Evolutionary conservation across 768 basidiomycete genomes (phyloP), one percentile per base, ranked within the genome.

Genomic region (Dacryopinax spathularia): DNA sequence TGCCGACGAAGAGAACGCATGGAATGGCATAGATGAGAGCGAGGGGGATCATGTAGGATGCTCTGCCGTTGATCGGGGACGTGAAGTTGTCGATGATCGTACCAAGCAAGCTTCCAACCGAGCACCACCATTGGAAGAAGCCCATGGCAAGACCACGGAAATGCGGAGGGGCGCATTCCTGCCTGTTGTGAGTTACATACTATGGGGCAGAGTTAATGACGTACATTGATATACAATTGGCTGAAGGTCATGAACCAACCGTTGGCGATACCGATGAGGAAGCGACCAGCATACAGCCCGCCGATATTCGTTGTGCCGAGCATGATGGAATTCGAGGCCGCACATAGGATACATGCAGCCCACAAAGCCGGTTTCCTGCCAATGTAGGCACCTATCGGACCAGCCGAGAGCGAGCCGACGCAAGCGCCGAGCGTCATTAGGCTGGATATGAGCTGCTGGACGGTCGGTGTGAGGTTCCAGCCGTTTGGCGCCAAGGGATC

Each of bases 21-120:
- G 48, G 48, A 29, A 56, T 29, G 13, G 48, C 48, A 29, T 56
- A 56, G 48, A 56, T 56, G 29, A 56, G 48, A 7, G 48, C 48
- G 25, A 41, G 48, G 1, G 64, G 64, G 44, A 61, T 34, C 27
- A 27, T 34, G 33, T 56, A 63, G 22, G 67, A 69, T 64, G 66
- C 61, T 9, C 39, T 18, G 31, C 41, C 48, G 33, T 43, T 33
- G 39, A 56, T 56, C 25, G 48, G 48, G 3, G 48, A 22, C 15
- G 48, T 56, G 25, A 5, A 56, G 48, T 56, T 56, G 25, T 56
- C 48, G 18, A 56, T 29, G 25, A 56, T 56, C 13, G 48, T 56
- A 6, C 48, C 48, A 7, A 56, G 25, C 25, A 56, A 29, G 13
- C 25, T 5, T 56, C 48, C 48, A 29, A 56, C 31, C 7, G 48